A percentile compares a stretch with the other conserved stretches of the same genome.
Conservation (phyloP, 75 land plant genomes). For the Adiantum capillusveneris region DNA sequence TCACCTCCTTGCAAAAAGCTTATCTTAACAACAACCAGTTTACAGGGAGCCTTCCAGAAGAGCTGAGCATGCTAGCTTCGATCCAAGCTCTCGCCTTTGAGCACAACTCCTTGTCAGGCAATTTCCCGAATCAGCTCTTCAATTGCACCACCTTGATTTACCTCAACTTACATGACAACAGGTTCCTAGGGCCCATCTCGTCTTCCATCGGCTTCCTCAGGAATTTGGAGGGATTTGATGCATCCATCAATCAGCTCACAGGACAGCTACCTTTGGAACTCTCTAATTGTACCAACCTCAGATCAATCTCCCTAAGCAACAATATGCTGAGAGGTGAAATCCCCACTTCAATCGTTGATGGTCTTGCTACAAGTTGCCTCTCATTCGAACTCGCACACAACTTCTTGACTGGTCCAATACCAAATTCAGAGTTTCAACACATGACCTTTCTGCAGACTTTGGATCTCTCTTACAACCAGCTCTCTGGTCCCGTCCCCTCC, state of each 20-base stretch:
- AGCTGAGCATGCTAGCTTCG: conserved; percentile 7
- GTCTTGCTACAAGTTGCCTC: neutral
- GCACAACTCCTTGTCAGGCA: conserved; percentile 4
- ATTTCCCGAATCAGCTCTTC: conserved; percentile 4
- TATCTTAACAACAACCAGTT: conserved; percentile 29
- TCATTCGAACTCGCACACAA: conserved; percentile 1
- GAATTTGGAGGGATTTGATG: conserved; percentile 5
- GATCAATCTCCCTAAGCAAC: conserved; percentile 3
- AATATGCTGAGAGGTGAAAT: conserved; percentile 12
- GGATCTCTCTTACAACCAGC: conserved; percentile 19
- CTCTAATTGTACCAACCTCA: conserved; percentile 10
- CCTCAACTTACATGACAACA: conserved; percentile 6
- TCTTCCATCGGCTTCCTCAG: conserved; percentile 2
- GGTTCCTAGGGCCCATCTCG: neutral
- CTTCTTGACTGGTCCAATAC: conserved; percentile 17
- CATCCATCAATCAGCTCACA: conserved; percentile 5
- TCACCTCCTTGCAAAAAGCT: conserved; percentile 9
- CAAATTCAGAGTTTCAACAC: neutral
- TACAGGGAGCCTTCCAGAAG: conserved; percentile 24
- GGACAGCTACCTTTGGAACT: conserved; percentile 17
- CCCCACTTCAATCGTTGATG: conserved; percentile 3
- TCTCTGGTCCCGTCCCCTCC: conserved; percentile 35
- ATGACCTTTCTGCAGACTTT: conserved; percentile 4
- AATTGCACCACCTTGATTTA: neutral
- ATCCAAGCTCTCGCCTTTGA: conserved; percentile 9